Percentiles rank a stretch among this genome's conserved stretches.
These are phyloP conservation scores for Fusarium nelsonii DNA, from an alignment of 2,329 filamentous ascomycete genomes.

Conservation along the genomic window DNA sequence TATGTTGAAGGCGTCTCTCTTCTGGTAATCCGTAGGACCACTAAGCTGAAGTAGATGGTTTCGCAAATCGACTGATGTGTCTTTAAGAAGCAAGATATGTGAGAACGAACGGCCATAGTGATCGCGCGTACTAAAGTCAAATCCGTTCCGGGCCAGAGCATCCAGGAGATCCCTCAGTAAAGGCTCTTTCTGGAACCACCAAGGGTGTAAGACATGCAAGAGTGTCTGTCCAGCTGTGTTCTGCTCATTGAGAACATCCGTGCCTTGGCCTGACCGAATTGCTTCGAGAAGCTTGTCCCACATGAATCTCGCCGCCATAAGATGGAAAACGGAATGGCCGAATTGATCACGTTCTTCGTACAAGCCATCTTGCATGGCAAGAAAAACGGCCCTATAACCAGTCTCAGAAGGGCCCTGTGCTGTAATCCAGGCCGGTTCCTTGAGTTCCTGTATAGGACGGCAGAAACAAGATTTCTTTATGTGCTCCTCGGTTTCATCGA, in stretches of 20 bases:
- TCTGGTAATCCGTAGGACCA: conserved; percentile 50
- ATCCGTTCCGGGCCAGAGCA: conserved; percentile 31
- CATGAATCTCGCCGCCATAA: conserved; percentile 56
- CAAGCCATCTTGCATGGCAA: conserved; percentile 17
- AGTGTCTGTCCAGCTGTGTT: conserved; percentile 65
- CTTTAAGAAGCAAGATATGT: conserved; percentile 56
- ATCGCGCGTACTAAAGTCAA: conserved; percentile 57
- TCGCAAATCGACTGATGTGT: conserved; percentile 52
- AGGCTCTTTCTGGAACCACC: conserved; percentile 51
- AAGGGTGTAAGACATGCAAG: conserved; percentile 57
- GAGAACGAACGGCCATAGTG: conserved; percentile 66
- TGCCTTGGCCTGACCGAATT: conserved; percentile 36
- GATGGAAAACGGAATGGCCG: conserved; percentile 62
- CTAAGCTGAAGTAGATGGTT: conserved; percentile 46
- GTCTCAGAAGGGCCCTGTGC: conserved; percentile 39
- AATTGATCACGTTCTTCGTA: conserved; percentile 55
- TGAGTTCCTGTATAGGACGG: conserved; percentile 43
- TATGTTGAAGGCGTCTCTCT: conserved; percentile 64
- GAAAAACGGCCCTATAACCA: conserved; percentile 33
- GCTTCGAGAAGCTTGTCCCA: conserved; percentile 49
- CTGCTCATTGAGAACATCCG: conserved; percentile 42
- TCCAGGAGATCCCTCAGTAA: conserved; percentile 49
- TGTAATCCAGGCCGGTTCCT: conserved; percentile 50
- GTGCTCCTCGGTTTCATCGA: conserved; percentile 42
- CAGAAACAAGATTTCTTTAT: conserved; percentile 49